A percentile compares a stretch with the other conserved stretches of the same genome.
Evolutionary conservation across 768 basidiomycete species (phyloP).

Genomic region (Trametes villosa): DNA sequence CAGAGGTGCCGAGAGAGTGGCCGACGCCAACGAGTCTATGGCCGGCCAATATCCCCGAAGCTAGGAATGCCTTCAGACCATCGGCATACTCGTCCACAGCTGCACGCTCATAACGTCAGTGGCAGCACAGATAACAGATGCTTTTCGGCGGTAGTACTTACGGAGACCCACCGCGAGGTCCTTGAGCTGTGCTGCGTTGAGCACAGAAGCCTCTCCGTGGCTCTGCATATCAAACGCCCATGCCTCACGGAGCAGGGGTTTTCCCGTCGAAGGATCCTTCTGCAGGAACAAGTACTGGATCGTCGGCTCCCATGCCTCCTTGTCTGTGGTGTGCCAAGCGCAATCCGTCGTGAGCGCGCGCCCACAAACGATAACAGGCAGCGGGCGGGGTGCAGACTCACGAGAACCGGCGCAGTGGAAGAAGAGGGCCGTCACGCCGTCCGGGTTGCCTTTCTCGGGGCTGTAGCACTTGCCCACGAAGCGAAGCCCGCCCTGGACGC

Average conservation of each 20-base stretch:
- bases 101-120: background rate
- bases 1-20: constrained; percentile 17
- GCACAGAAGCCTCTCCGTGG: constrained; percentile 18
- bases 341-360: background rate
- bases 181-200: constrained; percentile 10
- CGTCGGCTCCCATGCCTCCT: constrained; percentile 22
- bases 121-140: too few relatives aligned
- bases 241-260: constrained; percentile 15
- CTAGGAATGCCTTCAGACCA: constrained; percentile 10
- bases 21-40: constrained; percentile 19
- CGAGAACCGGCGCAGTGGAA: constrained; percentile 18
- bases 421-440: constrained; percentile 10
- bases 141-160: background rate
- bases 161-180: background rate
- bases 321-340: constrained; percentile 6
- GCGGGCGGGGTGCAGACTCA: background rate
- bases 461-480: constrained; percentile 13
- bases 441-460: background rate
- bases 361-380: background rate
- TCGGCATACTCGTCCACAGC: constrained; percentile 19
- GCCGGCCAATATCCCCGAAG: constrained; percentile 4
- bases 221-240: constrained; percentile 24
- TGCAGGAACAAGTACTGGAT: constrained; percentile 1
- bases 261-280: background rate
- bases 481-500: background rate